Percentiles rank a stretch among this genome's conserved stretches.
phyloP scores from a whole-genome alignment of 2,329 filamentous ascomycete genomes.

The Nothophaeocryptopus gaeumannii region DNA sequence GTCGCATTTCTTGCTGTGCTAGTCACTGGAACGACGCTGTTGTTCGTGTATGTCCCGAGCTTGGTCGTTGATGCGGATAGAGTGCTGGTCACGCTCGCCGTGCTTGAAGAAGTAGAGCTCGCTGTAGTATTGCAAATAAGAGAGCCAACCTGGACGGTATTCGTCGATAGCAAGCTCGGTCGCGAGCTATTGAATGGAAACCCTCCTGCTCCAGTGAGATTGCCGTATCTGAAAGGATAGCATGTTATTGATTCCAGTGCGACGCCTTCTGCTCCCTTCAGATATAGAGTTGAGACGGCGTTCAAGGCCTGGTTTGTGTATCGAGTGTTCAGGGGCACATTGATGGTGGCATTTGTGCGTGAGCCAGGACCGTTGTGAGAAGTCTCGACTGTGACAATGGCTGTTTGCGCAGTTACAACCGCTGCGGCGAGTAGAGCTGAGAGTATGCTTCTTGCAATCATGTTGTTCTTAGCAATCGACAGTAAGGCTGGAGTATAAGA shows the following conservation, averaged over 20 bases:
- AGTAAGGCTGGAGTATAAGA: no score
- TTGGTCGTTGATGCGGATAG: slow-evolving; percentile 6
- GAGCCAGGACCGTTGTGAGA: slow-evolving; percentile 26
- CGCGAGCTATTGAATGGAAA: slow-evolving; percentile 23
- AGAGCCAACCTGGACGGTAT: slow-evolving; percentile 27
- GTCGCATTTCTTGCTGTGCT: slow-evolving; percentile 12
- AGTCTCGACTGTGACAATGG: slow-evolving; percentile 24
- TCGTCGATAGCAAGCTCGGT: slow-evolving; percentile 26
- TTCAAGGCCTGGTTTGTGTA: slow-evolving; percentile 27
- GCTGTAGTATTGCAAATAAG: slow-evolving; percentile 21
- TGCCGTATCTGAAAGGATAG: slow-evolving; percentile 21
- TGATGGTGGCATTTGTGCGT: slow-evolving; percentile 28
- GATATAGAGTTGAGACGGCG: slow-evolving; percentile 26
- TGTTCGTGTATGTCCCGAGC: slow-evolving; percentile 6
- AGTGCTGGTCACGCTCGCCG: slow-evolving; percentile 10
- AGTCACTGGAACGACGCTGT: slow-evolving; percentile 2
- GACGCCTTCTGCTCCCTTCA: slow-evolving; percentile 22
- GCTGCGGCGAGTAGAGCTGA: slow-evolving; percentile 10
- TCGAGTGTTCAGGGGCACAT: slow-evolving; percentile 22
- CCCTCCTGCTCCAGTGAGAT: slow-evolving; percentile 24
- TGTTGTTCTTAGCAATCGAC: not conserved
- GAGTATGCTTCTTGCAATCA: slow-evolving; percentile 9
- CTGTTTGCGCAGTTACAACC: slow-evolving; percentile 18
- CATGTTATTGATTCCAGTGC: slow-evolving; percentile 25
- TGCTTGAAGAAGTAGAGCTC: slow-evolving; percentile 1